phyloP scores from a whole-genome alignment of 176 grass and related monocot genomes.

The Carex kokanica region DNA sequence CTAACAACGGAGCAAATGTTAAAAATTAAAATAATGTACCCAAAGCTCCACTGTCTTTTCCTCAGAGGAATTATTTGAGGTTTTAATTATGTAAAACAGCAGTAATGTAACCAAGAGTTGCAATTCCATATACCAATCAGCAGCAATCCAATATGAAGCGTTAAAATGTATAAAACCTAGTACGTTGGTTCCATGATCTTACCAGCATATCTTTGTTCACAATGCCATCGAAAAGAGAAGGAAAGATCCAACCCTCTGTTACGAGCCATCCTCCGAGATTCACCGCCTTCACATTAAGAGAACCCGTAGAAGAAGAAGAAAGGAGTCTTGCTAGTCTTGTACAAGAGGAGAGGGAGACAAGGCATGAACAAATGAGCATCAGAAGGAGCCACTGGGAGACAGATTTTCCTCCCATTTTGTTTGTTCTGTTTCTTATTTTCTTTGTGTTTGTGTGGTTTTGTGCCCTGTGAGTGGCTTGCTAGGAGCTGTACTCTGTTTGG shows the following conservation, averaged over 20 bases:
- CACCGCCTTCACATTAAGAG: conserved; percentile 31
- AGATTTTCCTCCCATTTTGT: conserved; percentile 6
- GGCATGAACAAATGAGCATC: conserved; percentile 12
- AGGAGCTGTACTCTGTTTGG: background rate
- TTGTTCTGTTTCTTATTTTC: background rate
- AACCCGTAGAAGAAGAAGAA: background rate
- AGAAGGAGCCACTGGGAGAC: background rate
- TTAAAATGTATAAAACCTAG: background rate
- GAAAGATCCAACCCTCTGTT: conserved; percentile 50
- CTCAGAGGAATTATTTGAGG: background rate
- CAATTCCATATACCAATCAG: background rate
- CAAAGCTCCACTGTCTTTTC: background rate
- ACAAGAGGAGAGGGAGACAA: conserved; percentile 19
- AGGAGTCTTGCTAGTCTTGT: background rate
- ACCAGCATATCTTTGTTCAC: conserved; percentile 41
- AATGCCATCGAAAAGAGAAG: conserved; percentile 43
- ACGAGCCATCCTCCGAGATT: conserved; percentile 57
- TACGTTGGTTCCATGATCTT: background rate
- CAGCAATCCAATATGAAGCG: background rate
- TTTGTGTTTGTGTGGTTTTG: background rate
- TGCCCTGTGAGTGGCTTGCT: background rate
- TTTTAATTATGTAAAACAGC: background rate
- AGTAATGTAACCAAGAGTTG: background rate
- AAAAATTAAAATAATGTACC: background rate
- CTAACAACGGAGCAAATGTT: background rate